Evolutionary conservation across 306 rosid genomes (phyloP).

Genomic region (Begonia fuchsioides): DNA sequence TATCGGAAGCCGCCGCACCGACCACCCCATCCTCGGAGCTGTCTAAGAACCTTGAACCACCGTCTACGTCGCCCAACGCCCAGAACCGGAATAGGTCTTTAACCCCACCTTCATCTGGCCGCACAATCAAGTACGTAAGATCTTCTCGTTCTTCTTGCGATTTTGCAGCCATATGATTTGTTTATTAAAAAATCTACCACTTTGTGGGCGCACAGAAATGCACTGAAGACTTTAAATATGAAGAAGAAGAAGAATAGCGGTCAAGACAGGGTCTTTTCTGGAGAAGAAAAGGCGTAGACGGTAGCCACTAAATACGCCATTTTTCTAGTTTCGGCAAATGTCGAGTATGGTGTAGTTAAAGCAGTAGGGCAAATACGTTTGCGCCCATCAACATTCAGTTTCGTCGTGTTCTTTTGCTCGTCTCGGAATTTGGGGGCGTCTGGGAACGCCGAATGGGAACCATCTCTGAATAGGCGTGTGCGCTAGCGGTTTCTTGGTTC

Average conservation of each 20-base stretch:
- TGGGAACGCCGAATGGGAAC: too few species aligned
- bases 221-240: not conserved
- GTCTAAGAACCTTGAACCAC: constrained; percentile 27
- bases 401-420: too few species aligned
- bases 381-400: too few species aligned
- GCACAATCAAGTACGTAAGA: constrained; percentile 30
- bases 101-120: constrained; percentile 45
- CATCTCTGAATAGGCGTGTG: too few species aligned
- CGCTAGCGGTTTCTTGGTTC: too few species aligned
- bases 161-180: constrained; percentile 5
- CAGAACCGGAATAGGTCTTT: constrained; percentile 27
- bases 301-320: not conserved
- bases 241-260: not conserved
- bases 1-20: constrained; percentile 12
- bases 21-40: constrained; percentile 18
- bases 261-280: not conserved
- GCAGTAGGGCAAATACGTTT: too few species aligned
- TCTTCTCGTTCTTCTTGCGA: not conserved
- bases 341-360: too few species aligned
- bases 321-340: not conserved
- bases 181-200: not conserved
- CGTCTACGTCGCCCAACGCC: constrained; percentile 9
- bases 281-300: too few species aligned
- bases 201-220: constrained; percentile 1
- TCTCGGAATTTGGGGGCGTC: too few species aligned